phyloP scores from a whole-genome alignment of 495 filamentous ascomycete species.

The Penicillium manginii region DNA sequence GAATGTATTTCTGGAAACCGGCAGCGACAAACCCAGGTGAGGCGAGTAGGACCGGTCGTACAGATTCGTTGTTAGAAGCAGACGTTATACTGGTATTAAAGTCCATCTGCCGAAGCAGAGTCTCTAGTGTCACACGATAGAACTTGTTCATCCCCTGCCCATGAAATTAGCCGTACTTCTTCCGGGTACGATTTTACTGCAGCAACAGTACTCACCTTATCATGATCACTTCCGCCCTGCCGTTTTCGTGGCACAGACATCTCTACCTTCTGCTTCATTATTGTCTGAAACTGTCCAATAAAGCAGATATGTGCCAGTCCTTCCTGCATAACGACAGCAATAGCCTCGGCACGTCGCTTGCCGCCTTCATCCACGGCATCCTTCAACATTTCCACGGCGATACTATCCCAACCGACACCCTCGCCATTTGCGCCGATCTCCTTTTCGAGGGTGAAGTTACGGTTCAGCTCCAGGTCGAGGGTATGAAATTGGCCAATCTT shows the following conservation, averaged over 20 bases:
- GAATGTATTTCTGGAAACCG: constrained; percentile 80
- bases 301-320: constrained; percentile 91
- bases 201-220: constrained; percentile 51
- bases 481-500: constrained; percentile 88
- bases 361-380: constrained; percentile 79
- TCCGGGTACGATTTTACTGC: neutral
- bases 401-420: constrained; percentile 84
- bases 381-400: constrained; percentile 75
- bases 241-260: constrained; percentile 81
- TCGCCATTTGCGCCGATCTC: constrained; percentile 45
- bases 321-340: constrained; percentile 93
- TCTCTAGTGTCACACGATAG: constrained; percentile 75
- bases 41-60: constrained; percentile 79
- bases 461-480: constrained; percentile 83
- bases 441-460: constrained; percentile 85
- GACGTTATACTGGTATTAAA: constrained; percentile 56
- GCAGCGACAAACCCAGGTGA: constrained; percentile 86
- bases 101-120: constrained; percentile 78
- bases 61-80: constrained; percentile 38
- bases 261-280: constrained; percentile 87
- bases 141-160: constrained; percentile 74
- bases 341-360: constrained; percentile 69
- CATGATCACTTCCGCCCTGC: constrained; percentile 61
- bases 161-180: constrained; percentile 15
- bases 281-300: constrained; percentile 87